Conservation (phyloP, 163 green algal species). For the Scenedesmus sp. region DNA sequence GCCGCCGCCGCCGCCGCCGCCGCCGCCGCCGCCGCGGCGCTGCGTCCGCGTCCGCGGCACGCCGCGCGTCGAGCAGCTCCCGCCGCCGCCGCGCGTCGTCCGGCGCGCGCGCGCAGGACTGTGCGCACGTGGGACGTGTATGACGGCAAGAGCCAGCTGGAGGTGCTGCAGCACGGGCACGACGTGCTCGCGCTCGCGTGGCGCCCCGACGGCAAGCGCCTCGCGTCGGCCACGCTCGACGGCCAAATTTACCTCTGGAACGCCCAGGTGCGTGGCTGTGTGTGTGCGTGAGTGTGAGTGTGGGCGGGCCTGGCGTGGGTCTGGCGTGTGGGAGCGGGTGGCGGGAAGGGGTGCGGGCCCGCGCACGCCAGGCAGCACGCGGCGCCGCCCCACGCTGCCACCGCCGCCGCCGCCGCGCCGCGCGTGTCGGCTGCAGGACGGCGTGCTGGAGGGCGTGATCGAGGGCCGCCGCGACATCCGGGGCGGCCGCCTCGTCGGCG, state of each 20-base stretch:
- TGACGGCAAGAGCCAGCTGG: constrained; percentile 75
- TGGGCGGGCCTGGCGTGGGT: no score
- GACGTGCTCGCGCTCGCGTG: constrained; percentile 93
- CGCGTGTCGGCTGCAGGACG: neutral
- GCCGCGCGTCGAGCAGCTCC: no score
- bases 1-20: no score
- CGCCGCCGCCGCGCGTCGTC: no score
- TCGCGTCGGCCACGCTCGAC: constrained; percentile 92
- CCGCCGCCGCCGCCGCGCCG: no score
- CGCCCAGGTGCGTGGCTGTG: constrained; percentile 58
- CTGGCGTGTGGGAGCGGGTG: no score
- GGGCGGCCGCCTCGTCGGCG: constrained; percentile 72
- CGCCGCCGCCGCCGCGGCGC: no score
- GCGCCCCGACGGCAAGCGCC: constrained; percentile 87
- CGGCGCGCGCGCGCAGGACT: constrained; percentile 55
- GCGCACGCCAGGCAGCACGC: no score
- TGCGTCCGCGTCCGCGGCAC: no score
- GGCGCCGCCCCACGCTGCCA: no score
- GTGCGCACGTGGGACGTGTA: constrained; percentile 96
- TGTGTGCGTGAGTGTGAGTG: no score
- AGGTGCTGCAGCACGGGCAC: constrained; percentile 88
- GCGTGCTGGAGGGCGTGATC: constrained; percentile 70
- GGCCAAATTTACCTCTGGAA: constrained; percentile 96
- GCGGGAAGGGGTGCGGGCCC: no score
- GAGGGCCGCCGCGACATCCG: constrained; percentile 90